phyloP scores from a whole-genome alignment of 2,329 filamentous ascomycete genomes.

The Pseudogymnoascus sp. region DNA sequence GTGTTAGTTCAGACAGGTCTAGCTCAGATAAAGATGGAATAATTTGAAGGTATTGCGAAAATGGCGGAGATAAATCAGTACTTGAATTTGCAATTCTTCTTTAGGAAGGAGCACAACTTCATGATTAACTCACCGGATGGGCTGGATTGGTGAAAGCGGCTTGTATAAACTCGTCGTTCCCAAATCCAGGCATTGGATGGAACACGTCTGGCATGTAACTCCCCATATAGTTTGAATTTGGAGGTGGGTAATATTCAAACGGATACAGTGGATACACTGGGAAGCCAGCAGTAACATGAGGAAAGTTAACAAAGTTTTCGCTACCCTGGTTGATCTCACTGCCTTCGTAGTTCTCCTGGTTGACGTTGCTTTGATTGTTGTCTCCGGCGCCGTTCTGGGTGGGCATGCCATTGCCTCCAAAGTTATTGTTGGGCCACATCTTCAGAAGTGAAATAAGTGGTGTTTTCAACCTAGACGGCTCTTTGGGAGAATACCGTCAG shows the following conservation, averaged over 20 bases:
- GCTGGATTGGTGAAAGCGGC: neutral
- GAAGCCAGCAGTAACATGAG: neutral
- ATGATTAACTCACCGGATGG: neutral
- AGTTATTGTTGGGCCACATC: conserved; percentile 25
- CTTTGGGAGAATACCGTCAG: neutral
- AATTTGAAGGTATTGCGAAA: neutral
- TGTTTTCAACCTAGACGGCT: neutral
- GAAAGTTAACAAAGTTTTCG: neutral
- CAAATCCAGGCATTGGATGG: neutral
- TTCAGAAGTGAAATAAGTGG: neutral
- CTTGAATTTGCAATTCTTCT: neutral
- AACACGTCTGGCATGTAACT: neutral
- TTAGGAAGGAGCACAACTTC: neutral
- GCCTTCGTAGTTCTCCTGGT: neutral
- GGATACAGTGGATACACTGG: neutral
- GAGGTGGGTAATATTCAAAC: neutral
- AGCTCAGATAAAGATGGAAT: neutral
- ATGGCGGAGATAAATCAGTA: neutral
- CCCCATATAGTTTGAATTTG: neutral
- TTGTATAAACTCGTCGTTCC: neutral
- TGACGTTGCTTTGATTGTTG: neutral
- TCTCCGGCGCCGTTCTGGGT: conserved; percentile 15
- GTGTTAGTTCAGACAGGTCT: neutral
- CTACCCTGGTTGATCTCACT: neutral
- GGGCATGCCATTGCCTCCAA: conserved; percentile 22